Base-by-base conservation (phyloP, 495 filamentous ascomycete genomes). In the Aspergillus ellipticus region DNA sequence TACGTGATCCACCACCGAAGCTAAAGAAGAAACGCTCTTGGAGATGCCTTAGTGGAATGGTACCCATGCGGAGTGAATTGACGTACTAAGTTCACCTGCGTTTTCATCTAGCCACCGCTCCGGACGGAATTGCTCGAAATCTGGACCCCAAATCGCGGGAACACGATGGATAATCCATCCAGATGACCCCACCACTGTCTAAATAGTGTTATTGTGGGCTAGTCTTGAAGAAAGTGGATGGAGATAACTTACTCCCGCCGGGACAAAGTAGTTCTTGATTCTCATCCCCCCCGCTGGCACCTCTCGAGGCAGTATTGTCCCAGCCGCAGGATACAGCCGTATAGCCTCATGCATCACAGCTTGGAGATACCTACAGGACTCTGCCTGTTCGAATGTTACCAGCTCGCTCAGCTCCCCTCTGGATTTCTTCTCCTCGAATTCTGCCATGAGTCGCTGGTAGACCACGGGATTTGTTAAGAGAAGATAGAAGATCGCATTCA, bases 101-200 rank as follows among this genome's bases (percentile, higher is more conserved):
- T 41, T 53, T 5, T 53, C 51, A 29, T 74, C 72, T 57, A 88
- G 52, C 84, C 85, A 89, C 28, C 85, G 59, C 64, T 85, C 83
- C 0, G 85, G 84, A 15, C 78, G 64, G 55, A 74, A 88, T 9
- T 66, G 63, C 1, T 85, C 79, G 5, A 80, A 81, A 55, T 87
- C 84, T 11, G 73, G 54, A 1, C 85, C 85, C 61, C 83, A 88
- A 8, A 81, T 59, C 0, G 65, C 68, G 56, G 68, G 73, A 39
- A 79, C 70, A 6, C 79, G 68, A 54, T 82, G 77, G 49, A 82
- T 50, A 33, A 79, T 78, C 70, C 76, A 83, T 0, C 75, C 71
- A 59, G 81, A 81, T 19, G 69, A 67, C 22, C 81, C 79, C 1
- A 84, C 31, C 16, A 24, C 42, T 47, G 57, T 58, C 56, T 59